phyloP scores from a whole-genome alignment of 305 asterid species.

The Solanum hybrid region DNA sequence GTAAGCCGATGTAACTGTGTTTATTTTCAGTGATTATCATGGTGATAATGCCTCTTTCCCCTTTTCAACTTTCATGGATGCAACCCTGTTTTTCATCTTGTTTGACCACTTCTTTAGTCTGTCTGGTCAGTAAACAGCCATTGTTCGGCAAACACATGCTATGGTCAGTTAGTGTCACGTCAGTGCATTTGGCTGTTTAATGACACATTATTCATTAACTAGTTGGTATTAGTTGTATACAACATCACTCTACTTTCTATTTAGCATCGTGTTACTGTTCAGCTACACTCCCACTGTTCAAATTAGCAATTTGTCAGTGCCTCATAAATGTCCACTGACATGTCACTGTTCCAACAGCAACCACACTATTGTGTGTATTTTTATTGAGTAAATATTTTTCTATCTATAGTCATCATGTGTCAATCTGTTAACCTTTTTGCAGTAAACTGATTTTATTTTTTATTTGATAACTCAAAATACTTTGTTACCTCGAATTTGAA shows the following conservation, averaged over 20 bases:
- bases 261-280: background rate
- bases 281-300: background rate
- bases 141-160: background rate
- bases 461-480: background rate
- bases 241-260: background rate
- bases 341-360: background rate
- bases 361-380: background rate
- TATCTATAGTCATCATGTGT: background rate
- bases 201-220: background rate
- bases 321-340: background rate
- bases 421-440: background rate
- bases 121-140: background rate
- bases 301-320: background rate
- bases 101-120: background rate
- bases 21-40: background rate
- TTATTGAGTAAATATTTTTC: background rate
- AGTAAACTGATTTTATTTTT: background rate
- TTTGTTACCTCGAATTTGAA: background rate
- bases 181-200: background rate
- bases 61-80: background rate
- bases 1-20: background rate
- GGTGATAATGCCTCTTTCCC: background rate
- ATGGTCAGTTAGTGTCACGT: background rate
- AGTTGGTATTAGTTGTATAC: background rate
- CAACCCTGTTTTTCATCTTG: background rate